Evolutionary conservation across 345 rosid genomes (phyloP).

Genomic region (Populus davidiana): DNA sequence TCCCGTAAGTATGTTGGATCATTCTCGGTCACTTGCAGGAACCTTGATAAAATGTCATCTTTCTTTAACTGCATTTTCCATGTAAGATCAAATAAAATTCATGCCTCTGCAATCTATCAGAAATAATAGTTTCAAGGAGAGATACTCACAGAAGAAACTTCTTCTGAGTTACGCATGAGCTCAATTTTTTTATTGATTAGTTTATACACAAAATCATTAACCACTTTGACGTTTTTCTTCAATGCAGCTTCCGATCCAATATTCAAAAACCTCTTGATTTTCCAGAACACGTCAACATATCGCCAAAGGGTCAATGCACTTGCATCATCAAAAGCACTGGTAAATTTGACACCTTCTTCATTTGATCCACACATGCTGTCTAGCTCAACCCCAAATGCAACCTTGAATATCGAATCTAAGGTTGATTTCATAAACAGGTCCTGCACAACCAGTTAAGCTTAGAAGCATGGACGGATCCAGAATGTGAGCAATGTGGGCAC

Average conservation of each 20-base stretch:
- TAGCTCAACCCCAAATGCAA: conserved; percentile 42
- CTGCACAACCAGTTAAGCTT: conserved; percentile 9
- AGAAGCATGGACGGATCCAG: too few relatives aligned
- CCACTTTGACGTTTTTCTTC: conserved; percentile 31
- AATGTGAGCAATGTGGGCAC: too few relatives aligned
- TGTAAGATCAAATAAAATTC: too few relatives aligned
- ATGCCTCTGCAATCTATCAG: too few relatives aligned
- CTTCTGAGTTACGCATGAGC: too few relatives aligned
- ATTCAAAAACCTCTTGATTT: conserved; percentile 36
- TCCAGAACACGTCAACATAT: conserved; percentile 36
- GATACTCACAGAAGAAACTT: not conserved
- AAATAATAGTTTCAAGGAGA: too few relatives aligned
- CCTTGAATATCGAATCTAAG: conserved; percentile 41
- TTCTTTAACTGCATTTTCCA: conserved; percentile 23
- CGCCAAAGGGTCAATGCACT: conserved; percentile 29
- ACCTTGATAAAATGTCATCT: conserved; percentile 43
- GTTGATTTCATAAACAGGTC: conserved; percentile 40
- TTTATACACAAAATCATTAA: conserved; percentile 33
- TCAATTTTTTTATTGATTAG: conserved; percentile 5
- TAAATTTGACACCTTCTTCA: conserved; percentile 21
- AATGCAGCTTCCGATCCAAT: conserved; percentile 42
- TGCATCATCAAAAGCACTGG: conserved; percentile 42
- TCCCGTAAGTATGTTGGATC: conserved; percentile 45
- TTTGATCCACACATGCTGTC: conserved; percentile 29
- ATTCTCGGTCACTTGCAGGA: conserved; percentile 40